Base-by-base conservation (phyloP, 768 basidiomycete genomes). In the Lanmaoa pseudosensibilis region DNA sequence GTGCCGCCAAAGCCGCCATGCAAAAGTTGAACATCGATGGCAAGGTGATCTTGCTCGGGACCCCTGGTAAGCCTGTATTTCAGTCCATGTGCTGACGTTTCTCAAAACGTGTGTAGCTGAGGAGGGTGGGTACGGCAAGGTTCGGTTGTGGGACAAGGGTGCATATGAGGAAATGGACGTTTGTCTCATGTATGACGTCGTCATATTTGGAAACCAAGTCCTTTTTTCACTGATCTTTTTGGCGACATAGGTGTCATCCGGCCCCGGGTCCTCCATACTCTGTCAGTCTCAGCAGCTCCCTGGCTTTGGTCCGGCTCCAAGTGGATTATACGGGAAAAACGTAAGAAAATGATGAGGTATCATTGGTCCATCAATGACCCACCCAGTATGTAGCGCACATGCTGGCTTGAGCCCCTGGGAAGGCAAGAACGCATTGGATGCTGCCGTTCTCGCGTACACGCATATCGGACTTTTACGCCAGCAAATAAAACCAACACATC, bases 361-460 rank as follows among this genome's bases (percentile, higher is more conserved):
- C 32, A 21, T 33, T 38, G 21, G 9, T 32, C 5, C 21, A 15
- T 38, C n/a, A n/a, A 18, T 54, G 30, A 36, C 27, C 27, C 7
- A 46, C 41, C 32, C 18, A 10, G n/a, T 32, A 13, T 41, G 40
- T 52, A 91, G 88, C 12, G 88, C 90, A 4, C 90, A 91, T 66
- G 90, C 89, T 4, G 85, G 84, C 1, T 74, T 88, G 27, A 87
- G 86, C 21, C 92, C 91, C 23, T 93, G 92, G 91, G 88, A 92
- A 69, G 92, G 90, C 2, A 79, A 77, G 57, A 93, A 94, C 59
- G 86, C 92, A 1, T 71, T 93, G 13, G 92, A 95, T 65, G 93
- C 93, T 1, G 91, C 90, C n/a, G 87, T 93, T 5, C 77, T 92
- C 4, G 87, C 88, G 4, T 94, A 94, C 66, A 87, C 81, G 47